These are phyloP conservation scores for Coemansia aciculifera DNA, from an alignment of 192 early-diverging fungal genomes.

Conservation along the genomic window DNA sequence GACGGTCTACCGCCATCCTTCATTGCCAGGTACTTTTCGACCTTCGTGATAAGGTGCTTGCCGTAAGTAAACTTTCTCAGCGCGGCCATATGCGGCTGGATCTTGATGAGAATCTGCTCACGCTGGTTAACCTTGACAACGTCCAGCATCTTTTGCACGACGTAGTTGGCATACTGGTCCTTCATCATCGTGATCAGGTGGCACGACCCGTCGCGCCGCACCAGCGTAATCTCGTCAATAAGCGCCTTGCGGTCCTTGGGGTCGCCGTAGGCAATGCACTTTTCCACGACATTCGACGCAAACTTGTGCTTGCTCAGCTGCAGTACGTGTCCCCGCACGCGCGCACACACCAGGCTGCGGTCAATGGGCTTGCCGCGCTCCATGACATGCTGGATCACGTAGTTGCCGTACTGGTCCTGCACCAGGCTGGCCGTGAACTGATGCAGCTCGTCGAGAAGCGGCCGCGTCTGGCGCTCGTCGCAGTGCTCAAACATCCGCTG, in stretches of 20 bases:
- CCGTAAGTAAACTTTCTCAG: constrained; percentile 98
- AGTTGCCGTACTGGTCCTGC: constrained; percentile 99
- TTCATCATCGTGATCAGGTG: constrained; percentile 98
- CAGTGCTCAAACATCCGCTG: constrained; percentile 99
- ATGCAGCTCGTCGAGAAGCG: constrained; percentile 93
- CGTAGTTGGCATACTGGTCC: constrained; percentile 99
- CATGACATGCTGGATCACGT: constrained; percentile 98
- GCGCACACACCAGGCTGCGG: constrained; percentile 82
- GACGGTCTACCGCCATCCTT: constrained; percentile 16
- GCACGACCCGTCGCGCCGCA: constrained; percentile 74
- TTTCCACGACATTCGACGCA: constrained; percentile 98
- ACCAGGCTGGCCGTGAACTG: constrained; percentile 88
- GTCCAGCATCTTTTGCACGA: constrained; percentile 99
- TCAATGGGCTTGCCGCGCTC: constrained; percentile 89
- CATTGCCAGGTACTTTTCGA: constrained; percentile 46
- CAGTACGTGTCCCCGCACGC: constrained; percentile 90
- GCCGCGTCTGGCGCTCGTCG: constrained; percentile 77
- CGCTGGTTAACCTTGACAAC: constrained; percentile 92
- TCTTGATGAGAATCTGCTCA: constrained; percentile 83
- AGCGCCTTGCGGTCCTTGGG: constrained; percentile 80
- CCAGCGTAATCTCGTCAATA: constrained; percentile 90
- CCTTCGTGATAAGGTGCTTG: constrained; percentile 88
- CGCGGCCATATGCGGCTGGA: constrained; percentile 86
- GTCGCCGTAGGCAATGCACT: constrained; percentile 93
- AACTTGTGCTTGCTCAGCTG: constrained; percentile 98